Evolutionary conservation across 495 filamentous ascomycete species (phyloP).

Genomic region (Apodospora peruviana): DNA sequence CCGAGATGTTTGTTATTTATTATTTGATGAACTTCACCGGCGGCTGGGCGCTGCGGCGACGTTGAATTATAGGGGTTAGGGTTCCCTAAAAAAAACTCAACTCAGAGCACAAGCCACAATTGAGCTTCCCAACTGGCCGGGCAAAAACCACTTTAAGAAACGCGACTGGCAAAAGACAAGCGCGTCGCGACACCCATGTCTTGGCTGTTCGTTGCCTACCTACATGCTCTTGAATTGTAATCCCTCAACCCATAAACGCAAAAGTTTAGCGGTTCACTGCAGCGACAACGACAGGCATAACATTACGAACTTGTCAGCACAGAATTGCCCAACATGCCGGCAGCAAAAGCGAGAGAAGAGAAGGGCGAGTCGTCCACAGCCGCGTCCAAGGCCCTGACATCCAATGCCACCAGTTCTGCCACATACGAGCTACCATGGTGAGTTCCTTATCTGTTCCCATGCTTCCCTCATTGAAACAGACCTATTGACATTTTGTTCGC

Average conservation of each 20-base stretch:
- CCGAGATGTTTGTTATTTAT: too few species aligned
- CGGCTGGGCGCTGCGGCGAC: too few species aligned
- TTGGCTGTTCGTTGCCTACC: too few species aligned
- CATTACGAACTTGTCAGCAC: not conserved
- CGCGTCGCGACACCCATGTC: slow-evolving; percentile 12
- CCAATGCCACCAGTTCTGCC: slow-evolving; percentile 54
- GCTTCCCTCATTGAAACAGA: too few species aligned
- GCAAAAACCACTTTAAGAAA: slow-evolving; percentile 20
- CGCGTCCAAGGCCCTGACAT: slow-evolving; percentile 59
- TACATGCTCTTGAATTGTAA: too few species aligned
- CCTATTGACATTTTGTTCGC: too few species aligned
- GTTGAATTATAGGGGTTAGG: too few species aligned
- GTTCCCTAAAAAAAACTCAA: too few species aligned
- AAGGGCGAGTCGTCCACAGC: slow-evolving; percentile 72
- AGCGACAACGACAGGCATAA: too few species aligned
- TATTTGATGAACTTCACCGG: not conserved
- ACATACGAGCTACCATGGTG: slow-evolving; percentile 92
- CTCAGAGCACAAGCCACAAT: not conserved
- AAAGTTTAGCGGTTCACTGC: too few species aligned
- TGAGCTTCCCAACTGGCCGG: not conserved
- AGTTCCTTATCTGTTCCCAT: slow-evolving; percentile 17
- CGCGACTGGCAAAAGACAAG: slow-evolving; percentile 7
- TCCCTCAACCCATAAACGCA: too few species aligned
- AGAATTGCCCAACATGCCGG: slow-evolving; percentile 29
- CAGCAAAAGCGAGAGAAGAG: slow-evolving; percentile 32